Percentiles rank a stretch among this genome's conserved stretches.
Conservation (phyloP, 768 basidiomycete species). For the Dacryopinax spathularia region DNA sequence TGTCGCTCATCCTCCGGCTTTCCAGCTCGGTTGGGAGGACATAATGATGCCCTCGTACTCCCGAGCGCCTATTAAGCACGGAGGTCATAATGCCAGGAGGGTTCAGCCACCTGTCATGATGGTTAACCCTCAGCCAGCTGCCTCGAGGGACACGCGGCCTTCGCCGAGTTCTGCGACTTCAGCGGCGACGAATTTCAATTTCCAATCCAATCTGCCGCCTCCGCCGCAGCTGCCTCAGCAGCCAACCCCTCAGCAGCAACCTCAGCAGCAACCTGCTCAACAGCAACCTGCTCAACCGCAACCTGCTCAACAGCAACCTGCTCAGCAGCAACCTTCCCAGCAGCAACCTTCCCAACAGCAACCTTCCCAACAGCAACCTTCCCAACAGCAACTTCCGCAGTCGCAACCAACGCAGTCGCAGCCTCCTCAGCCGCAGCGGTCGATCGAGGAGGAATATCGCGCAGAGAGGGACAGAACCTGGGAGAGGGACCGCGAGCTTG, state of each 20-base stretch:
- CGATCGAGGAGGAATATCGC: neutral
- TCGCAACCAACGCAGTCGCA: too few species aligned
- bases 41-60: neutral
- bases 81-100: neutral
- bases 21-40: neutral
- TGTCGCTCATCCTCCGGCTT: neutral
- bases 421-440: too few species aligned
- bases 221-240: too few species aligned
- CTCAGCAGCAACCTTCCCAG: neutral
- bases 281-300: too few species aligned
- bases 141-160: too few species aligned
- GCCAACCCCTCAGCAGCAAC: too few species aligned
- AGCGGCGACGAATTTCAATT: too few species aligned
- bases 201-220: too few species aligned
- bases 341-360: neutral
- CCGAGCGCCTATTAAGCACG: neutral
- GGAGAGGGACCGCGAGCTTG: neutral
- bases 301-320: neutral
- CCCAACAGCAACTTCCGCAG: too few species aligned
- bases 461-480: neutral
- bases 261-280: too few species aligned
- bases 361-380: neutral
- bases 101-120: conserved; percentile 1
- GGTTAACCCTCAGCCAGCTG: neutral
- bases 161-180: too few species aligned